Base-by-base conservation (phyloP, 805 yeast genomes). In the Kuraishia borneana region DNA sequence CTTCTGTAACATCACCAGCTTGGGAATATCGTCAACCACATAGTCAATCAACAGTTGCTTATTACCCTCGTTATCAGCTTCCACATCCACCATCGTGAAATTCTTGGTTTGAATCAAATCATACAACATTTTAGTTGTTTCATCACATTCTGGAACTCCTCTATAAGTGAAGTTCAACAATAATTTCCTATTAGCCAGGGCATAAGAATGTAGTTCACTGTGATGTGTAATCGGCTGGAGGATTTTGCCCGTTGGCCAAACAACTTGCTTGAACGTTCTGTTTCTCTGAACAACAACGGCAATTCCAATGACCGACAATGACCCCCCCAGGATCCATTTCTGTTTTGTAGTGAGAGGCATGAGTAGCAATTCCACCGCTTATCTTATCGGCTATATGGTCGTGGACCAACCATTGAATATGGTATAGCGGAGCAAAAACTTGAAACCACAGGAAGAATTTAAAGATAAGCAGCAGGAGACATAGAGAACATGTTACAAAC, bases 111-210 rank as follows among this genome's bases (percentile, higher is more conserved):
- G 58, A 7, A 75, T 64, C 4, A 73, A 61, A 31, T 67, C 51
- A 43, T 73, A 76, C 39, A 84, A 57, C 2, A 76, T 67, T 16
- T 73, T 71, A 2, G 89, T 79, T 26, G 80, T 63, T 39, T 65
- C 65, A 48, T 79, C 74, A 39, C 80, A 73, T 18, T 67, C 60
- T 3, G 68, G 60, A 43, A 80, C 84, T 7, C 84, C 84, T 36
- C 73, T 48, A 29, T 70, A 60, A 1, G 87, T 81, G 56, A 84
- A 84, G 52, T 83, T 79, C 45, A 83, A 61, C 31, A 83, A 53
- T 36, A 82, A 54, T 2, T 94, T 92, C 29, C 68, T 65, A 37
- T 72, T 68, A 36, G 67, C 58, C 21, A 75, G 48, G 25, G 76
- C 43, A 20, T 69, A 45, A 23, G 69, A 67, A 34, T 76, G 73